Percentiles rank a stretch among this genome's conserved stretches.
Evolutionary conservation across 2,329 filamentous ascomycete species (phyloP).

Genomic region (Blastomyces emzantsi): DNA sequence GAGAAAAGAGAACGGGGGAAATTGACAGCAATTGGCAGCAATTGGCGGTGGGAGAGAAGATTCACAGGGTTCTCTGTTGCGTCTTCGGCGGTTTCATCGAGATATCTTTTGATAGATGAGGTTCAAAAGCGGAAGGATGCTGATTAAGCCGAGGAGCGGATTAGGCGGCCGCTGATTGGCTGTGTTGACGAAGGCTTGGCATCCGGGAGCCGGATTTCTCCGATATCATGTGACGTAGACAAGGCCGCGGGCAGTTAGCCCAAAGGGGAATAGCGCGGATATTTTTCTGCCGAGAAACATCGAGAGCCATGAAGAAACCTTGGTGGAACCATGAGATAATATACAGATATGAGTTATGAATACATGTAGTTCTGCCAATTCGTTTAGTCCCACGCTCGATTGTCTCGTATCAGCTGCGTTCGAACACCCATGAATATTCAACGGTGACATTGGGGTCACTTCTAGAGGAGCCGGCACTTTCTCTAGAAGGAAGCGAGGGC

Average conservation of each 20-base stretch:
- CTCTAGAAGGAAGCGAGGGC: slow-evolving; percentile 54
- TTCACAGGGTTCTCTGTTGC: slow-evolving; percentile 13
- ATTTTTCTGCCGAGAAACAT: neutral
- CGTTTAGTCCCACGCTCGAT: no score
- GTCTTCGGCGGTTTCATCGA: slow-evolving; percentile 2
- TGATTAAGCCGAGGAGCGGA: slow-evolving; percentile 17
- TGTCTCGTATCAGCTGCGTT: neutral
- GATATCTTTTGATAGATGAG: neutral
- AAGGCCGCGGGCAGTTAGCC: neutral
- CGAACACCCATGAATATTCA: slow-evolving; percentile 23
- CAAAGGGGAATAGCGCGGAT: neutral
- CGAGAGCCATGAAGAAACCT: neutral
- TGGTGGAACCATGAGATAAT: no score
- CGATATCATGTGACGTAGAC: slow-evolving; percentile 11
- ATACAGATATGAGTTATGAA: slow-evolving; percentile 9
- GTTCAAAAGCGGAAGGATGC: slow-evolving; percentile 37
- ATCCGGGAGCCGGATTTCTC: slow-evolving; percentile 2
- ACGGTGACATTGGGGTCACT: slow-evolving; percentile 61
- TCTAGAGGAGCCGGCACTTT: slow-evolving; percentile 69
- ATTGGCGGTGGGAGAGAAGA: slow-evolving; percentile 20
- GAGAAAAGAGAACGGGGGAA: slow-evolving; percentile 25
- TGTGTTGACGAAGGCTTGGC: slow-evolving; percentile 28
- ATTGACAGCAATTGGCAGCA: slow-evolving; percentile 23
- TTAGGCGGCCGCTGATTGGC: slow-evolving; percentile 33
- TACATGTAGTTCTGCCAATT: neutral